Conservation (phyloP, 2,329 filamentous ascomycete genomes). For the Hymenoscyphus fraxineus region DNA sequence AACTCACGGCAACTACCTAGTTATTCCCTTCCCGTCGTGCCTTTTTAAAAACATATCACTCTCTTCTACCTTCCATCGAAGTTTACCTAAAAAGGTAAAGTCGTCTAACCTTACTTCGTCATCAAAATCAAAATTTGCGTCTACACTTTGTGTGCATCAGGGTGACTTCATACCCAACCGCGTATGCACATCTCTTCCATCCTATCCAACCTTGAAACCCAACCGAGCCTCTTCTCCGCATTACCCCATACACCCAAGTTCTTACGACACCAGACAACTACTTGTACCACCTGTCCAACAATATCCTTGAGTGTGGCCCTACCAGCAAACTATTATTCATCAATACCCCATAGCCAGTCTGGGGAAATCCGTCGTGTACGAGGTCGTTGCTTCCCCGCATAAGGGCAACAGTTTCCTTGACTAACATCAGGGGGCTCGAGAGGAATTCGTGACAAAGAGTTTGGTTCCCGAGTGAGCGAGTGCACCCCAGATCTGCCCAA, state of each 20-base stretch:
- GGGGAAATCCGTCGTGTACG: constrained; percentile 7
- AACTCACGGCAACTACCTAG: not conserved
- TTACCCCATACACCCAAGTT: constrained; percentile 5
- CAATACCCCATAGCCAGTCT: constrained; percentile 9
- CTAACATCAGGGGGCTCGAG: constrained; percentile 14
- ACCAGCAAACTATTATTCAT: constrained; percentile 3
- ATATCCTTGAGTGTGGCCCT: not conserved
- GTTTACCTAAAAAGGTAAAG: not conserved
- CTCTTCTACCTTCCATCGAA: not conserved
- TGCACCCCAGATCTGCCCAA: not conserved
- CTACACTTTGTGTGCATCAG: not conserved
- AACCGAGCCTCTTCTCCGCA: constrained; percentile 3
- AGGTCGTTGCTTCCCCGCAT: constrained; percentile 13
- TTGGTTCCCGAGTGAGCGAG: constrained; percentile 4
- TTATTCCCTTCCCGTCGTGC: not conserved
- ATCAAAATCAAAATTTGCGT: too few species aligned
- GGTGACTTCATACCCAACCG: too few species aligned
- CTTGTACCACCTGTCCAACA: not conserved
- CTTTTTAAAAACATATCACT: not conserved
- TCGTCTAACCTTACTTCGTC: not conserved
- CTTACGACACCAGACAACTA: constrained; percentile 1
- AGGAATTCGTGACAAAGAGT: constrained; percentile 18
- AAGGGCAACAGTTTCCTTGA: constrained; percentile 17
- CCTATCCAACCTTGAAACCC: not conserved
- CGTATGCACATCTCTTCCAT: not conserved